Conservation (phyloP, 371 early-diverging fungal species). For the Batrachochytrium dendrobatidis region DNA sequence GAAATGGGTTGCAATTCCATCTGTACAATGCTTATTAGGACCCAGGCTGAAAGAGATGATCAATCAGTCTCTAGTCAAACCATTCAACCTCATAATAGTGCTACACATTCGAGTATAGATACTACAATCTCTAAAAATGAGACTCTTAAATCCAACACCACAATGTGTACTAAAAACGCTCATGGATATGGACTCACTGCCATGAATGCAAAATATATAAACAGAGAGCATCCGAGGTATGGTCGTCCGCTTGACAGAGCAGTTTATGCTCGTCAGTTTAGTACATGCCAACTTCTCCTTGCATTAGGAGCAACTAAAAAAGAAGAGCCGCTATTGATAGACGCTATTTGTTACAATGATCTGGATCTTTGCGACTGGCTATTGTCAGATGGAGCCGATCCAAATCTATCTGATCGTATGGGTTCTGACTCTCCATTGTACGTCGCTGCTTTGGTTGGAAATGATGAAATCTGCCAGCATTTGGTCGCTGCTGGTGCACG, state of each 20-base stretch:
- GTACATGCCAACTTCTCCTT: neutral
- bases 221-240: neutral
- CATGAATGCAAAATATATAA: neutral
- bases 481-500: neutral
- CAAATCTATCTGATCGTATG: neutral
- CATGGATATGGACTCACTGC: too few species aligned
- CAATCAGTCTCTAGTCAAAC: too few species aligned
- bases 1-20: neutral
- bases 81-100: too few species aligned
- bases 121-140: too few species aligned
- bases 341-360: neutral
- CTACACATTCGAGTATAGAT: too few species aligned
- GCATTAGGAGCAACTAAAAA: neutral
- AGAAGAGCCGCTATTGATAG: neutral
- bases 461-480: neutral
- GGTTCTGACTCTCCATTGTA: neutral
- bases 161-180: too few species aligned
- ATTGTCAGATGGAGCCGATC: neutral
- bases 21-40: neutral
- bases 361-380: neutral
- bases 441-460: neutral
- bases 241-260: neutral
- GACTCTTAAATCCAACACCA: too few species aligned
- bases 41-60: too few species aligned
- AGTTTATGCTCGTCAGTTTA: neutral